phyloP scores from a whole-genome alignment of 352 stramenopile species.

The Nothophytophthora sp. region DNA sequence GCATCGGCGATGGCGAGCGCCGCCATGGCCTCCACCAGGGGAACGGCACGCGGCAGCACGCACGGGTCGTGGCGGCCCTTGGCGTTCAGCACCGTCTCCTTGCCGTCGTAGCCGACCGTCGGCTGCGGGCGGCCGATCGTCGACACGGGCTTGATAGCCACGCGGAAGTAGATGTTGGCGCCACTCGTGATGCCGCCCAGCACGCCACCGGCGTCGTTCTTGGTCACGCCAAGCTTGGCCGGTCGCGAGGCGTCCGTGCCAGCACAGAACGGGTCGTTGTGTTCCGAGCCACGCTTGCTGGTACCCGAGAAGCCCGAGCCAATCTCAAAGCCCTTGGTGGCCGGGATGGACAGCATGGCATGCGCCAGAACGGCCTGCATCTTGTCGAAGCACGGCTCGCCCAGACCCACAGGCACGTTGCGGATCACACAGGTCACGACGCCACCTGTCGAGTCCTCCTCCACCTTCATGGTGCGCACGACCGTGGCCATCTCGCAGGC shows the following conservation, averaged over 20 bases:
- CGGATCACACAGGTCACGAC: constrained; percentile 97
- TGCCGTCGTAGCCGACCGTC: constrained; percentile 94
- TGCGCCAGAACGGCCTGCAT: constrained; percentile 98
- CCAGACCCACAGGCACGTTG: constrained; percentile 96
- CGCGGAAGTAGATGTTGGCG: constrained; percentile 98
- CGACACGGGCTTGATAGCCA: constrained; percentile 99
- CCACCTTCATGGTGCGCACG: constrained; percentile 92
- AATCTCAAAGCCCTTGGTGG: constrained; percentile 99
- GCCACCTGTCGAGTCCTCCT: constrained; percentile 92
- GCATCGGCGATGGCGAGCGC: constrained; percentile 95
- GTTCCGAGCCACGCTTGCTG: constrained; percentile 95
- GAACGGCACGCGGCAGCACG: constrained; percentile 96
- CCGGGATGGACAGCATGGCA: constrained; percentile 98
- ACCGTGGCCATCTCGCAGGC: constrained; percentile 95
- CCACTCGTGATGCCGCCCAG: constrained; percentile 98
- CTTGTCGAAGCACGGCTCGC: constrained; percentile 99
- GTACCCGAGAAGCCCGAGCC: constrained; percentile 95
- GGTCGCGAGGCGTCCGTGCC: constrained; percentile 34
- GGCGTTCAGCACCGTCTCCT: constrained; percentile 95
- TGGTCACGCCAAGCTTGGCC: constrained; percentile 75
- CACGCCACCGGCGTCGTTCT: constrained; percentile 94
- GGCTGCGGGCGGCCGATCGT: constrained; percentile 97
- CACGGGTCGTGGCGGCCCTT: constrained; percentile 99
- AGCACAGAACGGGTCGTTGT: constrained; percentile 98
- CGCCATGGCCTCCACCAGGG: constrained; percentile 99